phyloP scores from a whole-genome alignment of 257 asterid species.

The Primulina huaijiensis region DNA sequence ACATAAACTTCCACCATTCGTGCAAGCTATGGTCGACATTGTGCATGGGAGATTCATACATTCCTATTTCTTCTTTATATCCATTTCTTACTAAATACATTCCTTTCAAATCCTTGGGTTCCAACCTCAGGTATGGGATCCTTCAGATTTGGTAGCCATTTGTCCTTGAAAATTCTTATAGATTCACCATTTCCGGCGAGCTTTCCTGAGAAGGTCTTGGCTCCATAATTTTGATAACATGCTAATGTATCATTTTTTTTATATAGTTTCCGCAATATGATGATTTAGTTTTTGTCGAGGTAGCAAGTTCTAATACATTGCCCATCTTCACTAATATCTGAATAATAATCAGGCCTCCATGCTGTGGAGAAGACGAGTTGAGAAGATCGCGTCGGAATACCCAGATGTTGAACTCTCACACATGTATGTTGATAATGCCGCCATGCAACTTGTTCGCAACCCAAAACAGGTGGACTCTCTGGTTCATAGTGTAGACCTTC shows the following conservation, averaged over 20 bases:
- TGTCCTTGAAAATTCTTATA: no score
- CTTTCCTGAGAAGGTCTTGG: no score
- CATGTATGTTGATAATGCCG: conserved; percentile 99
- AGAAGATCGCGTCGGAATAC: conserved; percentile 63
- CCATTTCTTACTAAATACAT: no score
- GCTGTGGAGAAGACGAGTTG: conserved; percentile 90
- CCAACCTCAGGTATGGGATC: no score
- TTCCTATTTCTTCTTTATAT: no score
- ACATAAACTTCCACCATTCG: no score
- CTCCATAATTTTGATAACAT: no score
- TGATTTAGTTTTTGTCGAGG: not conserved
- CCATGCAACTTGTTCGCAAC: conserved; percentile 97
- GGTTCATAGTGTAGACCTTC: conserved; percentile 12
- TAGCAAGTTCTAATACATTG: conserved; percentile 9
- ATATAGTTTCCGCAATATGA: not conserved
- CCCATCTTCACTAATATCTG: conserved; percentile 21
- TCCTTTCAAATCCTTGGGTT: no score
- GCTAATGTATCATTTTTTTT: not conserved
- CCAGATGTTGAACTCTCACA: conserved; percentile 96
- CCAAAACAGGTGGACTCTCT: conserved; percentile 73
- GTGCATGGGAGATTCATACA: no score
- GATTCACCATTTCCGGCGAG: no score
- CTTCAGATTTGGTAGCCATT: no score
- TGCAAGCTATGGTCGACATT: no score
- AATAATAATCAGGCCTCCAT: conserved; percentile 69